Percentiles rank a stretch among this genome's conserved stretches.
phyloP scores from a whole-genome alignment of 768 basidiomycete species.

The Tulasnella sp. region DNA sequence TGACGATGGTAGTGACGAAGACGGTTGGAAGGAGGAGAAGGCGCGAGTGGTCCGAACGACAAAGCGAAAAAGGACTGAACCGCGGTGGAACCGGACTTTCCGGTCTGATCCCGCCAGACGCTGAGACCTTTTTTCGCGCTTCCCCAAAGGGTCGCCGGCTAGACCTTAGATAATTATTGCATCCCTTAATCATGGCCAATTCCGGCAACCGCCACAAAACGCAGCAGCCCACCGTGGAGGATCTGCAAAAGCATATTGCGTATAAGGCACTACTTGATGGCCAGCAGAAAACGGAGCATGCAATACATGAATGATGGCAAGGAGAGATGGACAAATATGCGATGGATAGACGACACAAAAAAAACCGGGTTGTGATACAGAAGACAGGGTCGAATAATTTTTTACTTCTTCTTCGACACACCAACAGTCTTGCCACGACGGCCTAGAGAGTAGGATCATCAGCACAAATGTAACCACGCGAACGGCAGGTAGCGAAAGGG shows the following conservation, averaged over 20 bases:
- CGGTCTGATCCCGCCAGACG: background rate
- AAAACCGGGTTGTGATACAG: background rate
- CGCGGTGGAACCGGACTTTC: background rate
- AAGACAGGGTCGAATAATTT: background rate
- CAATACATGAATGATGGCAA: slow-evolving; percentile 5
- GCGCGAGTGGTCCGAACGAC: background rate
- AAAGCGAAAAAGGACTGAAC: background rate
- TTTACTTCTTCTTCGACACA: slow-evolving; percentile 74
- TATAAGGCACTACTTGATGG: background rate
- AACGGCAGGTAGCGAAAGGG: background rate
- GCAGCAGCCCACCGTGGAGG: background rate
- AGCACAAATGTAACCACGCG: background rate
- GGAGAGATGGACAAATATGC: background rate
- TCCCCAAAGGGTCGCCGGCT: background rate
- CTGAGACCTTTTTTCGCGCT: background rate
- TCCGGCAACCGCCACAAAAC: background rate
- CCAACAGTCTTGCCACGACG: slow-evolving; percentile 94
- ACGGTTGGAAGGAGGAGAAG: background rate
- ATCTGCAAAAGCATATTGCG: background rate
- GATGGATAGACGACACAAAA: background rate
- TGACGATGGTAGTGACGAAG: background rate
- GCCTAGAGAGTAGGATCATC: slow-evolving; percentile 39
- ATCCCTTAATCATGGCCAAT: background rate
- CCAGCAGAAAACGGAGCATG: background rate
- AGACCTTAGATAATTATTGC: background rate